phyloP scores from a whole-genome alignment of 176 grass and related monocot species.

The Aegilops speltoides region DNA sequence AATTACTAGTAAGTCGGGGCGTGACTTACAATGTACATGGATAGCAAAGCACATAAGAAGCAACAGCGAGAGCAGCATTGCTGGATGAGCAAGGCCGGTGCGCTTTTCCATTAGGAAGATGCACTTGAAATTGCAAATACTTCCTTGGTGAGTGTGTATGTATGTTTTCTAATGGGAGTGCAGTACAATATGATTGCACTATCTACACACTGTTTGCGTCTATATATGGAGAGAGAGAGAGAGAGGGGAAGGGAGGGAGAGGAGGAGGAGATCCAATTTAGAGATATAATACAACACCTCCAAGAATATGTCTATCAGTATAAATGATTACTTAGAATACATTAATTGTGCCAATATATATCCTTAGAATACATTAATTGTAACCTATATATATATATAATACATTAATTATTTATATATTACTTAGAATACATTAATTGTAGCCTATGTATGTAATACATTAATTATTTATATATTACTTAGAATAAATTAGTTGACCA shows the following conservation, averaged over 20 bases:
- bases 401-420: no score
- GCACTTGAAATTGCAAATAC: background rate
- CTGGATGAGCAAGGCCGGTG: background rate
- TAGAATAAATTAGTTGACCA: no score
- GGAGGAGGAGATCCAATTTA: background rate
- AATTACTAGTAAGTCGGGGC: background rate
- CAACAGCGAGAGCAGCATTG: background rate
- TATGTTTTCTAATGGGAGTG: background rate
- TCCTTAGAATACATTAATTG: no score
- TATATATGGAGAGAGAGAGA: background rate
- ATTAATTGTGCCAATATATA: no score
- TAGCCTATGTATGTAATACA: no score
- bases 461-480: no score
- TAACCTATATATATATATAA: no score
- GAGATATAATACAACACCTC: no score
- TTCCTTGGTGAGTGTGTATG: background rate
- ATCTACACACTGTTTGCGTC: background rate
- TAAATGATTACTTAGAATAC: no score
- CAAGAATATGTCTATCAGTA: no score
- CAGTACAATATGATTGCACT: background rate
- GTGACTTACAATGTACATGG: background rate
- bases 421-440: no score
- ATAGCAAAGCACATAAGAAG: slow-evolving; percentile 6
- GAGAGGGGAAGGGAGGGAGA: no score
- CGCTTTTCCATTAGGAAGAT: background rate